Conservation (phyloP, 2,329 filamentous ascomycete species). For the Eurotiales sp. region DNA sequence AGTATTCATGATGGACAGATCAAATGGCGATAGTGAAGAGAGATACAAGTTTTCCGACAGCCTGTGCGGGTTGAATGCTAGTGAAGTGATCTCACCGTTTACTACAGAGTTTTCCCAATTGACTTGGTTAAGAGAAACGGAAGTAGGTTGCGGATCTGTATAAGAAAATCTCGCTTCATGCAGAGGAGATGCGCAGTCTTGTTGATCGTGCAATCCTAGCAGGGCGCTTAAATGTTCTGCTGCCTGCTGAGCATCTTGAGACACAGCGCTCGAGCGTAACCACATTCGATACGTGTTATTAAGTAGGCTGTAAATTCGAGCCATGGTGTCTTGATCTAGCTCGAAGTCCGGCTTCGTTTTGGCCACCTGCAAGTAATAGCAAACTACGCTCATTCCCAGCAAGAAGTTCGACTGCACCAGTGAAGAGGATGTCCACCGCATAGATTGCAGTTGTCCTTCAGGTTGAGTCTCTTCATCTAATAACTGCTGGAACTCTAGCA, state of each 20-base stretch:
- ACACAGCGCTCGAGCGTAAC: constrained; percentile 13
- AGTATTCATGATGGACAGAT: too few species aligned
- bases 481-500: constrained; percentile 47
- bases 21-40: too few species aligned
- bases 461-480: constrained; percentile 40
- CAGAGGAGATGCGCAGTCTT: too few species aligned
- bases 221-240: constrained; percentile 3
- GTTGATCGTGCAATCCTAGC: background rate
- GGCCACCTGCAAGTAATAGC: constrained; percentile 39
- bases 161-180: too few species aligned
- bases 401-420: constrained; percentile 47
- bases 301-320: constrained; percentile 9
- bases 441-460: constrained; percentile 41
- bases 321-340: background rate
- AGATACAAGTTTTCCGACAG: too few species aligned
- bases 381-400: constrained; percentile 48
- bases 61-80: too few species aligned
- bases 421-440: constrained; percentile 43
- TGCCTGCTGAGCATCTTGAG: constrained; percentile 16
- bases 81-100: too few species aligned
- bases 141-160: too few species aligned
- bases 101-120: too few species aligned
- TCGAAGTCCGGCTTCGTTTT: background rate
- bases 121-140: too few species aligned
- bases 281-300: constrained; percentile 13